Evolutionary conservation across 2,329 filamentous ascomycete genomes (phyloP), one percentile per base, ranked within the genome.

Genomic region (Neopestalotiopsis clavispora): DNA sequence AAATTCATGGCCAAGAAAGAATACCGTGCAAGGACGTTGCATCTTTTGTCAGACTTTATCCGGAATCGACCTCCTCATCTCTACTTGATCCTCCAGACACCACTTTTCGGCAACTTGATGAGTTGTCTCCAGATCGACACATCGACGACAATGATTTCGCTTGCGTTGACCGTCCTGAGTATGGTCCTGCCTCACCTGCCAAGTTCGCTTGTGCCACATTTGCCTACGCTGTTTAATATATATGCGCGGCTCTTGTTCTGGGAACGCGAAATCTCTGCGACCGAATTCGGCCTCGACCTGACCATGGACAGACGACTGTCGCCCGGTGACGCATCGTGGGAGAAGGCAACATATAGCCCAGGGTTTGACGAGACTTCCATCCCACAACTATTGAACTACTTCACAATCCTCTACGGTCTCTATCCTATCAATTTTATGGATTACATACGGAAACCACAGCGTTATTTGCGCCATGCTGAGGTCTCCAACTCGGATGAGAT

Each of bases 351-450:
- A 6, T 90, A 89, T 71, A 85, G 89, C 5, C 83, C 89, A n/a
- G 89, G 91, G 42, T 83, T 85, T 12, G 88, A 92, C 66, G 88
- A 89, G 57, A 84, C 86, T 5, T 82, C 86, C 3, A 87, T 94
- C 2, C 89, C 90, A 4, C 90, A 93, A 69, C 84, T 95, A 1
- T 81, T 90, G 66, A 89, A 91, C 73, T 95, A 94, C 78, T 96
- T 94, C 74, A 95, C 92, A 2, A 91, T 94, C 32, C 84, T 96
- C 0, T 96, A 96, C 73, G 94, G 93, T 0, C 82, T 96, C 4
- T 96, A 95, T 72, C 93, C 93, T 1, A 88, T 95, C 75, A 95
- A 95, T 77, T 94, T 96, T 74, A 92, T 94, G 88, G 92, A 91
- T 78, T 96, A 95, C 76, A 92, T 96, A 71, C 88, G 93, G 68